Percentiles rank a stretch among this genome's conserved stretches.
phyloP scores from a whole-genome alignment of 495 filamentous ascomycete species.

The Talaromyces wortmannii region DNA sequence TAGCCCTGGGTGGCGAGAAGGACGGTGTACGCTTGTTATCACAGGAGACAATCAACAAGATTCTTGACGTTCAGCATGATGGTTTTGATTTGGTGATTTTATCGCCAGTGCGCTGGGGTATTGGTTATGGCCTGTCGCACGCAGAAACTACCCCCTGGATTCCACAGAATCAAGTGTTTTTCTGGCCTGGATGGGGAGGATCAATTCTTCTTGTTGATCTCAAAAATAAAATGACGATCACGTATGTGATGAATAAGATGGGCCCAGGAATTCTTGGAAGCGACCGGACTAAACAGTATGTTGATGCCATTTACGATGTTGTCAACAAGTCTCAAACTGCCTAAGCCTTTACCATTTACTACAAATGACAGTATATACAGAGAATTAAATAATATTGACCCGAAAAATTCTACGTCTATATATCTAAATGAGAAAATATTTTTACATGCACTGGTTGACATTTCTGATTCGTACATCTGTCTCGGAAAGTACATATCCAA shows the following conservation, averaged over 20 bases:
- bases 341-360: background rate
- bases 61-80: conserved; percentile 14
- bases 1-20: conserved; percentile 2
- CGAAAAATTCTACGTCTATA: background rate
- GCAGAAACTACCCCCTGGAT: conserved; percentile 1
- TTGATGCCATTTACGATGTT: conserved; percentile 27
- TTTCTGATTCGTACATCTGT: too few species aligned
- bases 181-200: conserved; percentile 22
- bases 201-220: conserved; percentile 22
- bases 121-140: conserved; percentile 12
- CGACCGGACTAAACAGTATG: conserved; percentile 18
- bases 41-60: conserved; percentile 13
- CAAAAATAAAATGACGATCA: conserved; percentile 16
- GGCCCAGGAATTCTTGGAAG: conserved; percentile 19
- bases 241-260: conserved; percentile 28
- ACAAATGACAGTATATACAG: background rate
- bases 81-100: conserved; percentile 12
- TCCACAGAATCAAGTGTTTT: conserved; percentile 13
- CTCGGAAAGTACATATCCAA: background rate
- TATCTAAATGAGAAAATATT: background rate
- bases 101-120: conserved; percentile 12
- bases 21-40: conserved; percentile 8
- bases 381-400: background rate
- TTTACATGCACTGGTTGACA: too few species aligned
- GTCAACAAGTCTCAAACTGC: background rate